Evolutionary conservation across 2,329 filamentous ascomycete genomes (phyloP).

Genomic region (Nannizzia gypsea): DNA sequence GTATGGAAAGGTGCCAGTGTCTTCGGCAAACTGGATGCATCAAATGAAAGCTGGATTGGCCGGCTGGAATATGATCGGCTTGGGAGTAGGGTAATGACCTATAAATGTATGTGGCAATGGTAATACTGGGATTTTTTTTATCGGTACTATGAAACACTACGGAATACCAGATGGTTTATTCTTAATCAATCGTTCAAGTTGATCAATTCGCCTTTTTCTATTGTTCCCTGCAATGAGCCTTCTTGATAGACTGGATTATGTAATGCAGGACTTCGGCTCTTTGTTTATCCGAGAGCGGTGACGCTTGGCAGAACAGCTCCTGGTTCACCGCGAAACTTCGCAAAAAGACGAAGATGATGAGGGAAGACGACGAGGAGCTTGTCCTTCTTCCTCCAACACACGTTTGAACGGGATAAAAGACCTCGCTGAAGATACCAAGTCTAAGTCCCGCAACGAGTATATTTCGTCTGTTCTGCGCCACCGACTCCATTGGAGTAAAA

Average conservation of each 20-base stretch:
- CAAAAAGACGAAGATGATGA: background rate
- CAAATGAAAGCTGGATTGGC: conserved; percentile 93
- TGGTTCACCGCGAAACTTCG: background rate
- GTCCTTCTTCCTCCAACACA: background rate
- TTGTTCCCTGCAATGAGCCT: background rate
- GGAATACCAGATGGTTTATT: background rate
- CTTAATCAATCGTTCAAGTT: background rate
- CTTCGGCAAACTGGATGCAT: conserved; percentile 72
- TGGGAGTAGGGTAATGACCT: conserved; percentile 68
- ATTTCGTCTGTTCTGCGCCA: background rate
- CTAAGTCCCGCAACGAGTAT: background rate
- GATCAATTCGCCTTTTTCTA: background rate
- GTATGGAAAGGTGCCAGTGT: conserved; percentile 97
- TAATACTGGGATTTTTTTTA: conserved; percentile 18
- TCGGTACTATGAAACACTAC: background rate
- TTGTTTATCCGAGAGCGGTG: background rate
- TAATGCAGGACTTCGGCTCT: background rate
- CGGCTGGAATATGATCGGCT: conserved; percentile 77
- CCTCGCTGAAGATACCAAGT: background rate
- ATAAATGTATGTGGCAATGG: conserved; percentile 60
- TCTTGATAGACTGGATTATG: background rate
- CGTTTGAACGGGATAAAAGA: background rate
- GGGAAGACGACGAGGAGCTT: background rate
- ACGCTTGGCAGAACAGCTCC: background rate
- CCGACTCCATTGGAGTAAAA: background rate